Base-by-base conservation (phyloP, 2,329 filamentous ascomycete species). In the Cladophialophora carrionii region DNA sequence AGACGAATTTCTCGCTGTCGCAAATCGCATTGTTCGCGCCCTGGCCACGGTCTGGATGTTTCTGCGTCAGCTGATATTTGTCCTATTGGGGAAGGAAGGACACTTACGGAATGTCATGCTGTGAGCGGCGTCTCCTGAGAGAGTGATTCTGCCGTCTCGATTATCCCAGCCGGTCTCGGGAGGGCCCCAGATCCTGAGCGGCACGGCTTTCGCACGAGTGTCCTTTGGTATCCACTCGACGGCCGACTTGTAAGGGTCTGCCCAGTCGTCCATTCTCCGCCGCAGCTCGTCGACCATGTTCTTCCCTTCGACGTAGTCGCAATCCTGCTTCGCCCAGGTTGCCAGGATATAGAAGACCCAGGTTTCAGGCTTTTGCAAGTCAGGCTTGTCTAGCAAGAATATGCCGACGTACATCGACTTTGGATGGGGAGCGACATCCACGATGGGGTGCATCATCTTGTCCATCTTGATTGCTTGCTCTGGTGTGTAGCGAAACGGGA, bases 61-160 rank as follows among this genome's bases (percentile, higher is more conserved):
- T 37, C 12, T 9, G 34, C n/a, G 58, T 32, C 20, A 53, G 57
- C 14, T 22, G 3, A 29, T 8, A 24, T 8, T 49, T 6, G 12
- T 22, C 34, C 37, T 32, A 31, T 24, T n/a, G 14, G 26, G 26
- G 24, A 20, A 49, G n/a, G n/a, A 52, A 34, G 46, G 8, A 10
- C 10, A 17, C 64, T 64, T 58, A 68, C 67, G 66, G 37, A 68
- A 71, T 1, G 69, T 75, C 77, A 79, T 79, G 2, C 77, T 77
- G 72, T 89, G 87, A 0, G 87, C 87, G 0, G 87, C 85, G 71
- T 89, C 87, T 14, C 87, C 87, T 0, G 86, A 74, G 1, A 88
- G 78, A 0, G 78, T 74, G 10, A 81, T 76, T 43, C 76, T 75
- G 2, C 76, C 77, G 4, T 64, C 67, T 17, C 64, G 66, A 51